Conservation (phyloP, 305 asterid species). For the Solanum hybrid region DNA sequence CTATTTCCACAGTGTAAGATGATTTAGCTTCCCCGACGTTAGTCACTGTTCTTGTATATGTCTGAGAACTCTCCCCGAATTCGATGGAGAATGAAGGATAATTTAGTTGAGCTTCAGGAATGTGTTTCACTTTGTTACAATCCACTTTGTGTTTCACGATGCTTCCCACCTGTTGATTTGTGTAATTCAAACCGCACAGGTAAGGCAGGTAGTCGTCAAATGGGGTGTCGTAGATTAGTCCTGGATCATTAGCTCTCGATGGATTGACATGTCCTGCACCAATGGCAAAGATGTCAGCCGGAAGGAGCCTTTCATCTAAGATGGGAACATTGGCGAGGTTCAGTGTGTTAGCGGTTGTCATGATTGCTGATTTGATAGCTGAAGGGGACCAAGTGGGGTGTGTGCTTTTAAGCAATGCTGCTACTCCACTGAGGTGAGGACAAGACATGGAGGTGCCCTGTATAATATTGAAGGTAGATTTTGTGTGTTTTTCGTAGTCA, state of each 20-base stretch:
- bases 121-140: slow-evolving; percentile 4
- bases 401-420: not conserved
- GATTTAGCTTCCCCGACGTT: slow-evolving; percentile 32
- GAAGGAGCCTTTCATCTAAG: not conserved
- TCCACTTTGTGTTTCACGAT: not conserved
- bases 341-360: not conserved
- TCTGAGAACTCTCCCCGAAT: slow-evolving; percentile 5
- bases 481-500: slow-evolving; percentile 25
- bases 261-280: not conserved
- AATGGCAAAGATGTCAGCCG: not conserved
- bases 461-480: not conserved
- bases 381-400: not conserved
- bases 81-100: slow-evolving; percentile 35
- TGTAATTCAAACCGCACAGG: slow-evolving; percentile 26
- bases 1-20: slow-evolving; percentile 9
- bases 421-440: not conserved
- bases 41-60: slow-evolving; percentile 38
- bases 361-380: not conserved
- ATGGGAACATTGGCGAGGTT: not conserved
- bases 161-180: slow-evolving; percentile 1
- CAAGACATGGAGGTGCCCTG: not conserved
- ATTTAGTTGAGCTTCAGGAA: slow-evolving; percentile 27
- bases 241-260: not conserved
- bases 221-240: slow-evolving; percentile 24
- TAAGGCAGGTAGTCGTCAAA: slow-evolving; percentile 33